phyloP scores from a whole-genome alignment of 1,139 yeast species.

The Hansenula lynferdii region DNA sequence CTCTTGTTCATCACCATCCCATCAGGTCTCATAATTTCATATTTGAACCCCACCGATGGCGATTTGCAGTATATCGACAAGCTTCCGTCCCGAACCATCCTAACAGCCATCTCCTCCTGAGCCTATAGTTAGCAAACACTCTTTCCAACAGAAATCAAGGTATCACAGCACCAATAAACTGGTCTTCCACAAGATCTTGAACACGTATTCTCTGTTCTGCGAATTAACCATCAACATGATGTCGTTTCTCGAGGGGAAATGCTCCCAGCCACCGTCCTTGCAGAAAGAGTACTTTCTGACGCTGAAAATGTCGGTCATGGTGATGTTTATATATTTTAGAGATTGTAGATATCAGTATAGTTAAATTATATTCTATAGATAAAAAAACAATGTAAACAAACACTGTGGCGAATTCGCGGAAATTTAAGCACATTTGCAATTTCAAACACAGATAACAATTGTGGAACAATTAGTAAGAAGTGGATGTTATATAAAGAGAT shows the following conservation, averaged over 20 bases:
- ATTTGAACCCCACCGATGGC: conserved; percentile 20
- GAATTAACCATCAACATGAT: conserved; percentile 5
- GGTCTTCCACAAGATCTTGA: conserved; percentile 16
- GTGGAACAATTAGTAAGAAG: too few species aligned
- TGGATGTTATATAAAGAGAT: too few species aligned
- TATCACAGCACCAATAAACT: conserved; percentile 11
- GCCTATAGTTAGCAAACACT: not conserved
- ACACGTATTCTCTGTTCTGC: not conserved
- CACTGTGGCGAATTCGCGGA: too few species aligned
- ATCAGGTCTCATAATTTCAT: not conserved
- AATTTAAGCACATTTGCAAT: too few species aligned
- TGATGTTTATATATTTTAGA: too few species aligned
- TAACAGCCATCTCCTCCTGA: conserved; percentile 8
- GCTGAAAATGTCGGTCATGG: not conserved
- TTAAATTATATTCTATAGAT: too few species aligned
- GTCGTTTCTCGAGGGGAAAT: conserved; percentile 19
- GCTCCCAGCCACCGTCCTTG: conserved; percentile 15
- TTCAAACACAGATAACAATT: too few species aligned
- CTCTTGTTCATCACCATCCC: conserved; percentile 1
- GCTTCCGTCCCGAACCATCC: not conserved
- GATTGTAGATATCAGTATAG: too few species aligned
- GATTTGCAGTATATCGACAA: conserved; percentile 11
- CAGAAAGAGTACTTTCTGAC: conserved; percentile 19
- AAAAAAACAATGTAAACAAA: too few species aligned
- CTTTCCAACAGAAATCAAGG: not conserved